phyloP scores from a whole-genome alignment of 441 rosid genomes.

The Eutrema salsugineum region DNA sequence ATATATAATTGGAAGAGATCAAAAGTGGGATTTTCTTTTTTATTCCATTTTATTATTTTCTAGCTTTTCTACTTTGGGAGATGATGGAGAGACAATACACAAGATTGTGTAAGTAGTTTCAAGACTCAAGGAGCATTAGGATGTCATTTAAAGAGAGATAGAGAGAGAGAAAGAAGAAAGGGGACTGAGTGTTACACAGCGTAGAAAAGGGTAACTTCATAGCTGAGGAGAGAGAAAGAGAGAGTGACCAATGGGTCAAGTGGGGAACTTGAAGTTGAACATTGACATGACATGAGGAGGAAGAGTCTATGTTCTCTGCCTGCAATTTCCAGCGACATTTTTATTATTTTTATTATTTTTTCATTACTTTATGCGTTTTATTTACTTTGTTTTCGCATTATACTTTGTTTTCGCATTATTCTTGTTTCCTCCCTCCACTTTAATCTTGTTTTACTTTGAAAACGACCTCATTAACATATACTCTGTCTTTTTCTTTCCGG shows the following conservation, averaged over 20 bases:
- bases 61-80: slow-evolving; percentile 28
- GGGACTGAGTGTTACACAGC: slow-evolving; percentile 47
- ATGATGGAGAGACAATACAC: slow-evolving; percentile 17
- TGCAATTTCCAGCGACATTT: slow-evolving; percentile 23
- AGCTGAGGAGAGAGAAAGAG: slow-evolving; percentile 34
- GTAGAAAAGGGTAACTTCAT: slow-evolving; percentile 34
- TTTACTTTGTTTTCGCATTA: slow-evolving; percentile 28
- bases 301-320: slow-evolving; percentile 33
- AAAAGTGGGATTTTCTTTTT: slow-evolving; percentile 4
- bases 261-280: slow-evolving; percentile 33
- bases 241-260: slow-evolving; percentile 33
- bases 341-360: background rate
- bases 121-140: slow-evolving; percentile 17
- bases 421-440: slow-evolving; percentile 25
- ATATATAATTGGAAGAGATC: slow-evolving; percentile 29
- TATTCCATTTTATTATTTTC: background rate
- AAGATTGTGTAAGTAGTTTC: slow-evolving; percentile 4
- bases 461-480: slow-evolving; percentile 15
- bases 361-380: slow-evolving; percentile 19
- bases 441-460: slow-evolving; percentile 16
- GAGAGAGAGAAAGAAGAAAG: slow-evolving; percentile 32
- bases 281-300: slow-evolving; percentile 35
- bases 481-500: slow-evolving; percentile 1
- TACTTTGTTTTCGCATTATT: slow-evolving; percentile 31
- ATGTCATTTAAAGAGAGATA: slow-evolving; percentile 15